These are phyloP conservation scores for Ophiostoma piceae DNA, from an alignment of 2,329 filamentous ascomycete genomes.

Conservation along the genomic window DNA sequence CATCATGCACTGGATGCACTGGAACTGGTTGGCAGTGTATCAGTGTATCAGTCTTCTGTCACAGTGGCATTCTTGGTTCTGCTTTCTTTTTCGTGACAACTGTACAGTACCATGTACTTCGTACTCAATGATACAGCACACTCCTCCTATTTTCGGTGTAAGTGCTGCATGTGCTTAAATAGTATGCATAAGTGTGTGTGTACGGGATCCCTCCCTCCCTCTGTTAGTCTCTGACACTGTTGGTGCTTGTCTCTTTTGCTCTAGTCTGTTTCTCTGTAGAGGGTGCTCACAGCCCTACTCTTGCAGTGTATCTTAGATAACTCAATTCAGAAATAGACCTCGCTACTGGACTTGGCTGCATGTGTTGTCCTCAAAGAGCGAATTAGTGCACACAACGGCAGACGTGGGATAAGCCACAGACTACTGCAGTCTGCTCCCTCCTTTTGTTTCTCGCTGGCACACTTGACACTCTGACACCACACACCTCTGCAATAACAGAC, in stretches of 20 bases:
- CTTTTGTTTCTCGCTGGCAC: background rate
- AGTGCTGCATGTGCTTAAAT: background rate
- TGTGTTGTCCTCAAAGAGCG: background rate
- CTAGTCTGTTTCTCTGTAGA: background rate
- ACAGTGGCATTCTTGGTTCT: background rate
- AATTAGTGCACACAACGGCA: background rate
- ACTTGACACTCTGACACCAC: background rate
- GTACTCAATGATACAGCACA: background rate
- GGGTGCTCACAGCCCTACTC: background rate
- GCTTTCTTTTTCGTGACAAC: background rate
- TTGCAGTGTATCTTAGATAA: background rate
- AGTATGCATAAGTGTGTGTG: slow-evolving; percentile 11
- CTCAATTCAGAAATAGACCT: background rate
- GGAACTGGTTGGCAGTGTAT: background rate
- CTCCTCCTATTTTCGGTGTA: slow-evolving; percentile 4
- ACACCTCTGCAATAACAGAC: background rate
- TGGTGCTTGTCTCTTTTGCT: background rate
- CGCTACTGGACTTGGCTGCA: slow-evolving; percentile 8
- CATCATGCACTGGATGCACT: background rate
- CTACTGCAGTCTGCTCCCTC: background rate
- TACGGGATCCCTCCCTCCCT: slow-evolving; percentile 20
- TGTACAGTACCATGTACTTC: background rate
- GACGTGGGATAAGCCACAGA: slow-evolving; percentile 13
- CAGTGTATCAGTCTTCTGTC: background rate
- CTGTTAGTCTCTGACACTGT: background rate